A percentile compares a stretch with the other conserved stretches of the same genome.
phyloP scores from a whole-genome alignment of 1,139 yeast species.

The Protomyces lactucae-debilis region DNA sequence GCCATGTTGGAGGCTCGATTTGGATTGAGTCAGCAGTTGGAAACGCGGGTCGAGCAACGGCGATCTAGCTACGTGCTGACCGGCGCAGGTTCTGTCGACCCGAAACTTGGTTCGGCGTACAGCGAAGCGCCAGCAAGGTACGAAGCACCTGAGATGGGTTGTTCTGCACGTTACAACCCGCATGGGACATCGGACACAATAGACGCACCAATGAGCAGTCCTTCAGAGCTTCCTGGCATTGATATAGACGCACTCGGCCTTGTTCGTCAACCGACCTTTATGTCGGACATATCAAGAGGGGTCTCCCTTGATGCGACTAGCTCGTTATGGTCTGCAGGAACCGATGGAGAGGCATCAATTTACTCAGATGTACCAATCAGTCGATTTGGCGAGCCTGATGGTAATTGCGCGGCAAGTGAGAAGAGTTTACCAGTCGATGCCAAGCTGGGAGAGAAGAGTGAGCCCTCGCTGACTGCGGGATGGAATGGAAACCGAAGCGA shows the following conservation, averaged over 20 bases:
- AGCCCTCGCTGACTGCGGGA: no score
- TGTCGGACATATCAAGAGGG: not conserved
- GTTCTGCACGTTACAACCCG: no score
- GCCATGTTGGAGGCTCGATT: not conserved
- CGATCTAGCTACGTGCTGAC: not conserved
- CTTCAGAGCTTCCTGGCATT: not conserved
- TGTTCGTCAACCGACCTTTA: not conserved
- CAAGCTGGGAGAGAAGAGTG: no score
- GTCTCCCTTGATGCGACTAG: not conserved
- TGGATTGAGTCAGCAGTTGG: not conserved
- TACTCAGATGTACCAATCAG: not conserved
- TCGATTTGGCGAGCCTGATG: not conserved
- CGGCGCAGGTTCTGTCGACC: no score
- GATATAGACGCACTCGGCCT: not conserved
- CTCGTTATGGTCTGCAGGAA: not conserved
- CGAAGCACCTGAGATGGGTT: no score
- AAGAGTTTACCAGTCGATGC: no score
- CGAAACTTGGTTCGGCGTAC: no score
- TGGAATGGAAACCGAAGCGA: not conserved
- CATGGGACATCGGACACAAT: no score
- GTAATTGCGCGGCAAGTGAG: not conserved
- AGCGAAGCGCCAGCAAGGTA: no score
- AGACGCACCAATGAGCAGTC: no score
- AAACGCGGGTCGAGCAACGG: not conserved
- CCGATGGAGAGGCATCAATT: not conserved